A percentile compares a stretch with the other conserved stretches of the same genome.
Evolutionary conservation across 73 alveolate genomes (phyloP).

Genomic region (Tetrahymena borealis): DNA sequence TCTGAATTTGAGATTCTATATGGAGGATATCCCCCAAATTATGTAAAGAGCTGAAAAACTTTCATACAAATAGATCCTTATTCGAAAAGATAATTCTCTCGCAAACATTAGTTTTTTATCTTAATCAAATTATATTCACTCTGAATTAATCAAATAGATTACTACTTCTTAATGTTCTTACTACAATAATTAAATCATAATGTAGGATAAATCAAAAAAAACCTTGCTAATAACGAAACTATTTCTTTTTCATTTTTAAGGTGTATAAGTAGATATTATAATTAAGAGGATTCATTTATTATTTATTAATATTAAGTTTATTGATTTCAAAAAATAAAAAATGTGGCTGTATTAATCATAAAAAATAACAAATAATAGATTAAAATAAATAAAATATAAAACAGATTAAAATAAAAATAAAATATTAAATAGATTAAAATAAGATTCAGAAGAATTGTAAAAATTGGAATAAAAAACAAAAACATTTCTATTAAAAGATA

Average conservation of each 20-base stretch:
- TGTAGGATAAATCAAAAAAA: background rate
- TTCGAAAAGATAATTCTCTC: background rate
- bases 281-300: background rate
- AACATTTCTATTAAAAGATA: too few relatives aligned
- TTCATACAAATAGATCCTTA: background rate
- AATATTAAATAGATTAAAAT: too few relatives aligned
- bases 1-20: background rate
- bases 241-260: background rate
- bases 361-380: too few relatives aligned
- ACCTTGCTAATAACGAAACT: background rate
- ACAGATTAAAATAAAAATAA: too few relatives aligned
- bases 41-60: conserved; percentile 1
- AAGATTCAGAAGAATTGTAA: too few relatives aligned
- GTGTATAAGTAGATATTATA: background rate
- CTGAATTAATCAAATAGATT: background rate
- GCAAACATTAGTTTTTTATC: background rate
- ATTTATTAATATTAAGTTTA: background rate
- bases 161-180: background rate
- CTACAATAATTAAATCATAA: background rate
- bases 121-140: background rate
- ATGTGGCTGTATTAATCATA: background rate
- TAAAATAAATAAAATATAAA: too few relatives aligned
- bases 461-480: too few relatives aligned
- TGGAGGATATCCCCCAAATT: background rate
- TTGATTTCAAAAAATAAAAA: background rate